phyloP scores from a whole-genome alignment of 176 grass and related monocot species.

The Aegilops speltoides region DNA sequence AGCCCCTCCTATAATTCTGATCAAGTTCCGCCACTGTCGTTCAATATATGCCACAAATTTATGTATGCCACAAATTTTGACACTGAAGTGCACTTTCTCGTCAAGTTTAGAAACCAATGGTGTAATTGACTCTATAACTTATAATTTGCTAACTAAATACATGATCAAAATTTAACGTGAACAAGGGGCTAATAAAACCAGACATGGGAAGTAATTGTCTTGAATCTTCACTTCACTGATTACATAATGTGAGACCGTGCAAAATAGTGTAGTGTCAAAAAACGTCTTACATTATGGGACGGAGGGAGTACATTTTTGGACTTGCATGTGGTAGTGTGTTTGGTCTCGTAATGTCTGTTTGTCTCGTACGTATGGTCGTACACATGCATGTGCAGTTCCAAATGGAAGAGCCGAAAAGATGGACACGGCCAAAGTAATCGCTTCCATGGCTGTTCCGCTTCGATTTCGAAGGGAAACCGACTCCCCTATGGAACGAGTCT shows the following conservation, averaged over 20 bases:
- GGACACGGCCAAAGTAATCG: slow-evolving; percentile 6
- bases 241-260: neutral
- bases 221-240: slow-evolving; percentile 3
- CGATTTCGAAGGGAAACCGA: neutral
- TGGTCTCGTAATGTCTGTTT: neutral
- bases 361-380: neutral
- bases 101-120: no score
- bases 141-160: no score
- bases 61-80: no score
- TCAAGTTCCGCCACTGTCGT: no score
- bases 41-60: no score
- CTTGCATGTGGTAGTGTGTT: neutral
- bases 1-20: no score
- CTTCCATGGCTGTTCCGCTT: neutral
- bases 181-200: no score
- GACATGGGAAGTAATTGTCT: neutral
- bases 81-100: no score
- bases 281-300: no score
- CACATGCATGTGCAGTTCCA: slow-evolving; percentile 5
- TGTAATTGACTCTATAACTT: no score
- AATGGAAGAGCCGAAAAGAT: neutral
- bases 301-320: neutral
- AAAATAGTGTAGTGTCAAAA: no score
- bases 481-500: neutral
- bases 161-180: no score